Evolutionary conservation across 805 yeast species (phyloP).

Genomic region (Lipomyces lipofer): DNA sequence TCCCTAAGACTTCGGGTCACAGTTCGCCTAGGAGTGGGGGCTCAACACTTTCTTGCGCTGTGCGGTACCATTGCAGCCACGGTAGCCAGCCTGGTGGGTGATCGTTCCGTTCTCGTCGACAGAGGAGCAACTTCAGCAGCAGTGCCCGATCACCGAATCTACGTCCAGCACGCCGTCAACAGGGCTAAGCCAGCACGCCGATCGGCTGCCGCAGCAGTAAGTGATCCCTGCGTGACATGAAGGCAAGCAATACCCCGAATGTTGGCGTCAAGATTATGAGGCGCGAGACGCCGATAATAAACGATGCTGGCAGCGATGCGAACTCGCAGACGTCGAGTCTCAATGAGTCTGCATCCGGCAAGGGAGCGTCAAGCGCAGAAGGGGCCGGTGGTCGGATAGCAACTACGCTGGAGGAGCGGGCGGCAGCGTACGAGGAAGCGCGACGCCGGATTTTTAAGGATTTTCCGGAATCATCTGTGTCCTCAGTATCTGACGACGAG

Average conservation of each 20-base stretch:
- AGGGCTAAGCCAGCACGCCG: too few relatives aligned
- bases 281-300: slow-evolving; percentile 21
- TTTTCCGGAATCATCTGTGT: slow-evolving; percentile 22
- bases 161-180: too few relatives aligned
- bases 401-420: slow-evolving; percentile 41
- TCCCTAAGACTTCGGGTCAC: too few relatives aligned
- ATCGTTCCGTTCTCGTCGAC: too few relatives aligned
- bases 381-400: slow-evolving; percentile 42
- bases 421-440: slow-evolving; percentile 45
- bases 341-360: slow-evolving; percentile 14
- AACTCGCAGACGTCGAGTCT: slow-evolving; percentile 9
- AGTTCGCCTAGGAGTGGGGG: too few relatives aligned
- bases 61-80: too few relatives aligned
- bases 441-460: slow-evolving; percentile 45
- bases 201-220: too few relatives aligned
- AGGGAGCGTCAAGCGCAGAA: slow-evolving; percentile 45
- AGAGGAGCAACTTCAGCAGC: too few relatives aligned
- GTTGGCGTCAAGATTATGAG: slow-evolving; percentile 28
- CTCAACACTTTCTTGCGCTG: too few relatives aligned
- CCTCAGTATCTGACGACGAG: slow-evolving; percentile 10
- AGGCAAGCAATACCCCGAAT: slow-evolving; percentile 31
- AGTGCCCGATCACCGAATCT: too few relatives aligned
- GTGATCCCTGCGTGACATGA: too few relatives aligned
- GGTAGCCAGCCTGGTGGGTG: too few relatives aligned
- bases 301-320: slow-evolving; percentile 21